Evolutionary conservation across 2,329 filamentous ascomycete species (phyloP).

Genomic region (Xylariaceae sp.): DNA sequence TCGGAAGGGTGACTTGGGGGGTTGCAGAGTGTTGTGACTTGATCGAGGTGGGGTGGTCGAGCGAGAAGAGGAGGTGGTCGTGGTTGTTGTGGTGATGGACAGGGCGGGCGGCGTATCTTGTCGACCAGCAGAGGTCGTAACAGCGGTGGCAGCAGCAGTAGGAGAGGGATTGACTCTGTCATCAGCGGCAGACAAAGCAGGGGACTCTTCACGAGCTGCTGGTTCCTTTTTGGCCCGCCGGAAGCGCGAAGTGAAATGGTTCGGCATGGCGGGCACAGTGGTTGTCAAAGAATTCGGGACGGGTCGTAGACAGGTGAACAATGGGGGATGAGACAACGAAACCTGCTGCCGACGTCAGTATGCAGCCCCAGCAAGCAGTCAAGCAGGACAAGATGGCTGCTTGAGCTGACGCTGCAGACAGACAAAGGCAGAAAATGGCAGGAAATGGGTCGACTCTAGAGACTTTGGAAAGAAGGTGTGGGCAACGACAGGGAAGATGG

Average conservation of each 20-base stretch:
- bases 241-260: slow-evolving; percentile 23
- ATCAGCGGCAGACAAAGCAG: slow-evolving; percentile 12
- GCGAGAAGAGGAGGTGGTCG: slow-evolving; percentile 10
- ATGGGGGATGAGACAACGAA: neutral
- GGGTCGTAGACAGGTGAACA: neutral
- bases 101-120: slow-evolving; percentile 18
- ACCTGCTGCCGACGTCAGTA: neutral
- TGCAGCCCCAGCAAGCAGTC: neutral
- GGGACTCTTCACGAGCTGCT: slow-evolving; percentile 3
- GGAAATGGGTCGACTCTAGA: neutral
- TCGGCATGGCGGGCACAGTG: neutral
- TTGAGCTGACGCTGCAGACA: neutral
- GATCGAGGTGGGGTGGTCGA: slow-evolving; percentile 18
- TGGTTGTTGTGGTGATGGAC: slow-evolving; percentile 22
- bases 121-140: slow-evolving; percentile 1
- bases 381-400: no score
- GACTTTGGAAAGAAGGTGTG: neutral
- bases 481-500: neutral
- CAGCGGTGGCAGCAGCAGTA: neutral
- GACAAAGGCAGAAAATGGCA: neutral
- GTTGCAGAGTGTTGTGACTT: slow-evolving; percentile 15
- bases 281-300: neutral
- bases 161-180: slow-evolving; percentile 4
- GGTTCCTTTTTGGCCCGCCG: slow-evolving; percentile 20
- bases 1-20: slow-evolving; percentile 35